phyloP scores from a whole-genome alignment of 2,329 filamentous ascomycete genomes.

The Didymellaceae sp. region DNA sequence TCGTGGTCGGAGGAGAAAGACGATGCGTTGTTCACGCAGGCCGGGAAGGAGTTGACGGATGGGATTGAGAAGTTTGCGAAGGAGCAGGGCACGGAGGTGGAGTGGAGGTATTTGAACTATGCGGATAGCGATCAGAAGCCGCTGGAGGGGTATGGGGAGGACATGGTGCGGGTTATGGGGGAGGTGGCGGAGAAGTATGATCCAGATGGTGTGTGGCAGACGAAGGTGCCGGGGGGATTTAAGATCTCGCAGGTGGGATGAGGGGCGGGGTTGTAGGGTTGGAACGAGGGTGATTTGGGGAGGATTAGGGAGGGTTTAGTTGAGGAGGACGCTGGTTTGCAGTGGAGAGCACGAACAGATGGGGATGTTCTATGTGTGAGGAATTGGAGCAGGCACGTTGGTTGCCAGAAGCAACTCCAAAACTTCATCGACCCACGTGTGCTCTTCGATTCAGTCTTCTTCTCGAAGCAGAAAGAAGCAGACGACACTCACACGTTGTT shows the following conservation, averaged over 20 bases:
- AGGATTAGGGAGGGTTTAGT: too few species aligned
- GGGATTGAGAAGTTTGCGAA: constrained; percentile 11
- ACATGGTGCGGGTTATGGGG: constrained; percentile 8
- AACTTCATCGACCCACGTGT: too few species aligned
- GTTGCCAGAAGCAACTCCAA: too few species aligned
- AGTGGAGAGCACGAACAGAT: too few species aligned
- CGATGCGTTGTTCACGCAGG: constrained; percentile 14
- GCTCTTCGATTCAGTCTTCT: too few species aligned
- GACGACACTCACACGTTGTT: too few species aligned
- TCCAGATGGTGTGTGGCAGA: constrained; percentile 41
- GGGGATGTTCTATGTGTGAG: too few species aligned
- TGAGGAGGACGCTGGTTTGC: too few species aligned
- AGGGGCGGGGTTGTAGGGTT: too few species aligned
- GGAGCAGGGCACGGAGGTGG: neutral
- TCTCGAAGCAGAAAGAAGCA: too few species aligned
- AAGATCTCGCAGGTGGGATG: constrained; percentile 25
- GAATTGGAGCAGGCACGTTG: too few species aligned
- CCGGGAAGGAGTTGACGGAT: constrained; percentile 14
- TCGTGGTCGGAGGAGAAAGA: constrained; percentile 21
- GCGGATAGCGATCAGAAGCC: constrained; percentile 22
- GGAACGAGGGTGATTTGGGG: too few species aligned
- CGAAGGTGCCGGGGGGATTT: constrained; percentile 40
- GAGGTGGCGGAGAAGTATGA: constrained; percentile 39
- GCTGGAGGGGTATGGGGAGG: constrained; percentile 10
- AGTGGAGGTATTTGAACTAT: constrained; percentile 39